A percentile compares a stretch with the other conserved stretches of the same genome.
Evolutionary conservation across 306 rosid genomes (phyloP).

Genomic region (Elaeagnus macrophylla): DNA sequence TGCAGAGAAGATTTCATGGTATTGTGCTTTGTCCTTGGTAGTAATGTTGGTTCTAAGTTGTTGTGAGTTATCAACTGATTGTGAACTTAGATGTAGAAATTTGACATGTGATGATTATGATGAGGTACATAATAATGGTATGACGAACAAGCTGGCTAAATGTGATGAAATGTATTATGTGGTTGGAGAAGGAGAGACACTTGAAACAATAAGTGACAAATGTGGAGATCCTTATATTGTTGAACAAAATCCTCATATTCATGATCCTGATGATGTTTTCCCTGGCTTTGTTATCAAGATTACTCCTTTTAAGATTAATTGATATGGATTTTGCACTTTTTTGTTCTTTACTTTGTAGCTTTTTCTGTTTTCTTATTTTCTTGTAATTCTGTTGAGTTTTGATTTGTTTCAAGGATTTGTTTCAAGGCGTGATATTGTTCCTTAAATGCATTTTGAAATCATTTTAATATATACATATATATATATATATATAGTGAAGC

Average conservation of each 20-base stretch:
- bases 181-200: conserved; percentile 74
- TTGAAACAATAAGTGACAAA: conserved; percentile 65
- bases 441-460: too few relatives aligned
- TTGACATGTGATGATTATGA: not conserved
- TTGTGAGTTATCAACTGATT: conserved; percentile 38
- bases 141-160: conserved; percentile 11
- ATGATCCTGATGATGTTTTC: conserved; percentile 73
- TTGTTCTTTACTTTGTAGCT: too few relatives aligned
- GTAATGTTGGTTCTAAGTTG: conserved; percentile 21
- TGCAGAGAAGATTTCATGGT: conserved; percentile 27
- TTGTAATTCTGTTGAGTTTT: too few relatives aligned
- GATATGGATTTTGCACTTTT: not conserved
- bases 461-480: too few relatives aligned
- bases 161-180: conserved; percentile 84
- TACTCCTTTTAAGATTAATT: conserved; percentile 35
- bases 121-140: too few relatives aligned
- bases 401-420: too few relatives aligned
- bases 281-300: conserved; percentile 80
- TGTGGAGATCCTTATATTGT: conserved; percentile 75
- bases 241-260: conserved; percentile 74
- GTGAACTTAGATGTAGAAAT: conserved; percentile 5
- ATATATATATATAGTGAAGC: too few relatives aligned
- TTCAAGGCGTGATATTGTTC: too few relatives aligned
- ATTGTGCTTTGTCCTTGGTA: conserved; percentile 29
- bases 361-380: not conserved